phyloP scores from a whole-genome alignment of 2,329 filamentous ascomycete species.

The Coniochaeta sp. region DNA sequence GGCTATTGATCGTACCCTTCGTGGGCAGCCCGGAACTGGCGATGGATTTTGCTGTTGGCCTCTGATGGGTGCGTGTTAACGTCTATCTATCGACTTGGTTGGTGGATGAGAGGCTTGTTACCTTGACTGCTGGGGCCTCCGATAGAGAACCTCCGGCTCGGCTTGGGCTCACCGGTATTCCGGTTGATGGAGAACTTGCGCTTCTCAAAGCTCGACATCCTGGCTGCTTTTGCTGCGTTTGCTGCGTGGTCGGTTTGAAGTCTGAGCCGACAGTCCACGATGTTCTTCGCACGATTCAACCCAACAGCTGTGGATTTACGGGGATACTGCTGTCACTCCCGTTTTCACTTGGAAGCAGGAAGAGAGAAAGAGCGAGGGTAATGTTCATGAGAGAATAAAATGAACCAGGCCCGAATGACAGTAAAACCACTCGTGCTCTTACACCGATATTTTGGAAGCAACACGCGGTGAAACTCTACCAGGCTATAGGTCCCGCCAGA shows the following conservation, averaged over 20 bases:
- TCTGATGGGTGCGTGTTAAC: slow-evolving; percentile 46
- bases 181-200: slow-evolving; percentile 21
- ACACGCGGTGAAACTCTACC: background rate
- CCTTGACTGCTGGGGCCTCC: slow-evolving; percentile 50
- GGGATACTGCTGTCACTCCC: background rate
- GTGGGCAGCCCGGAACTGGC: slow-evolving; percentile 82
- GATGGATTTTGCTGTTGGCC: slow-evolving; percentile 74
- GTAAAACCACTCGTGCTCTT: background rate
- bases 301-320: background rate
- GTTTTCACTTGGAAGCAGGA: background rate
- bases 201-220: background rate
- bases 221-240: background rate
- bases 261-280: too few species aligned
- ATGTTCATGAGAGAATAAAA: background rate
- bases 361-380: background rate
- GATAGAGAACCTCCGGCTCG: slow-evolving; percentile 49
- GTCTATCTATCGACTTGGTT: background rate
- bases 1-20: slow-evolving; percentile 50
- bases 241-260: background rate
- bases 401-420: background rate
- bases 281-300: background rate
- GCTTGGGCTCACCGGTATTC: slow-evolving; percentile 54
- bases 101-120: slow-evolving; percentile 16
- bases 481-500: background rate
- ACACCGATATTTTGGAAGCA: background rate